phyloP scores from a whole-genome alignment of 768 basidiomycete genomes.

The Rhizopogon rudus region DNA sequence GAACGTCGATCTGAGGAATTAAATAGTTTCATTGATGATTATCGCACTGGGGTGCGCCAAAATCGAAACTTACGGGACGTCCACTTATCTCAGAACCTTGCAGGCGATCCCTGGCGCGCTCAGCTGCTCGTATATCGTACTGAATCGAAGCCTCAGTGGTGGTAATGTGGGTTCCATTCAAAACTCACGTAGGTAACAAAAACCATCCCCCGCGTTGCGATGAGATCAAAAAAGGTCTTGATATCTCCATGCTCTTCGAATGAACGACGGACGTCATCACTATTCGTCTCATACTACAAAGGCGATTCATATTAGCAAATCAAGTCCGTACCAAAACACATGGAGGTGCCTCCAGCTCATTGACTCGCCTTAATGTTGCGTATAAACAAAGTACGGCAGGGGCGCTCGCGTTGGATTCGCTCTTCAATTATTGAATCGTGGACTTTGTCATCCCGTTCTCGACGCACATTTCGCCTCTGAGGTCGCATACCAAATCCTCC shows the following conservation, averaged over 20 bases:
- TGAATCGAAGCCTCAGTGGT: slow-evolving; percentile 29
- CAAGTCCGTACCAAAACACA: not conserved
- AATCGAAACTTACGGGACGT: slow-evolving; percentile 66
- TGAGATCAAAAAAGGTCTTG: slow-evolving; percentile 95
- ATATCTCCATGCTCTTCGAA: slow-evolving; percentile 96
- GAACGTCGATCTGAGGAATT: slow-evolving; percentile 84
- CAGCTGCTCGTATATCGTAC: slow-evolving; percentile 92
- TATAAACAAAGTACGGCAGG: slow-evolving; percentile 94
- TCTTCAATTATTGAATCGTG: slow-evolving; percentile 93
- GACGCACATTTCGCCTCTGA: slow-evolving; percentile 49
- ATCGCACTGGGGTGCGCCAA: not conserved
- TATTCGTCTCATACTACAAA: slow-evolving; percentile 81
- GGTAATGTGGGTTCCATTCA: not conserved
- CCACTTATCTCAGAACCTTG: slow-evolving; percentile 88
- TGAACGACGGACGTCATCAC: slow-evolving; percentile 73
- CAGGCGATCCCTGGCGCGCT: slow-evolving; percentile 84
- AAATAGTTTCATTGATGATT: not conserved
- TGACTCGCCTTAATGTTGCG: slow-evolving; percentile 94
- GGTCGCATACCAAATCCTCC: slow-evolving; percentile 39
- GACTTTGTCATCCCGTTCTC: slow-evolving; percentile 83
- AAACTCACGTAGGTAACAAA: slow-evolving; percentile 95
- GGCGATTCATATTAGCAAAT: slow-evolving; percentile 11
- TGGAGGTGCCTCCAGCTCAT: slow-evolving; percentile 10
- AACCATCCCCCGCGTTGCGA: slow-evolving; percentile 94
- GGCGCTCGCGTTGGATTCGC: slow-evolving; percentile 88